phyloP scores from a whole-genome alignment of 257 asterid species.

The Prunella vulgaris region DNA sequence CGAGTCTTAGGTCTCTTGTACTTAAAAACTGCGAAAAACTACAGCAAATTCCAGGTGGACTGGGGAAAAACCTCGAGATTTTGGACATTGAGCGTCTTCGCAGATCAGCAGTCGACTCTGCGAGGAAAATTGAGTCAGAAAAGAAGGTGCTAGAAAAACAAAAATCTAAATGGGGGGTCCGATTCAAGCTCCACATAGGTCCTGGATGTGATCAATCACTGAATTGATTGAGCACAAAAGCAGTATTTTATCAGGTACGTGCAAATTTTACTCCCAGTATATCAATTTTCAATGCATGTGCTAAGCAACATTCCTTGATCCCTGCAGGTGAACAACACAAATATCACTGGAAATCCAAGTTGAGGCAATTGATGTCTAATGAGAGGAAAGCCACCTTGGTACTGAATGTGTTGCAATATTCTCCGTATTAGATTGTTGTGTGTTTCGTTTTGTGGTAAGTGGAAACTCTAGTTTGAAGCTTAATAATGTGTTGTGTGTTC shows the following conservation, averaged over 20 bases:
- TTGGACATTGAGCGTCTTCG: conserved; percentile 22
- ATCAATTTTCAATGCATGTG: neutral
- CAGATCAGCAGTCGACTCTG: conserved; percentile 18
- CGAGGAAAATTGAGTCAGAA: neutral
- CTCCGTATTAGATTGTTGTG: neutral
- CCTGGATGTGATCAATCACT: conserved; percentile 11
- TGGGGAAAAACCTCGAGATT: conserved; percentile 21
- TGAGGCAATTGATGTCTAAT: neutral
- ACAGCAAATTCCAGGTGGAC: conserved; percentile 21
- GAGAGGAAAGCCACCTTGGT: neutral
- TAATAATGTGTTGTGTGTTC: neutral
- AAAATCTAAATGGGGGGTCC: conserved; percentile 1
- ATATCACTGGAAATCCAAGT: neutral
- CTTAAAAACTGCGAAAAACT: conserved; percentile 30
- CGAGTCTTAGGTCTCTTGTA: conserved; percentile 26
- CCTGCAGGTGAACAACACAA: neutral
- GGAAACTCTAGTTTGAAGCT: neutral
- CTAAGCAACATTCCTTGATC: neutral
- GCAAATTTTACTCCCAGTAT: neutral
- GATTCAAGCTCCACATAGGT: conserved; percentile 15
- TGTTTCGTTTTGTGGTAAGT: neutral
- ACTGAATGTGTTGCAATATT: neutral
- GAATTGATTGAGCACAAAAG: neutral
- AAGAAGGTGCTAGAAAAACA: neutral
- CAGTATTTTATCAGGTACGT: neutral